phyloP scores from a whole-genome alignment of 768 basidiomycete species.

The Gymnopilus dilepis region DNA sequence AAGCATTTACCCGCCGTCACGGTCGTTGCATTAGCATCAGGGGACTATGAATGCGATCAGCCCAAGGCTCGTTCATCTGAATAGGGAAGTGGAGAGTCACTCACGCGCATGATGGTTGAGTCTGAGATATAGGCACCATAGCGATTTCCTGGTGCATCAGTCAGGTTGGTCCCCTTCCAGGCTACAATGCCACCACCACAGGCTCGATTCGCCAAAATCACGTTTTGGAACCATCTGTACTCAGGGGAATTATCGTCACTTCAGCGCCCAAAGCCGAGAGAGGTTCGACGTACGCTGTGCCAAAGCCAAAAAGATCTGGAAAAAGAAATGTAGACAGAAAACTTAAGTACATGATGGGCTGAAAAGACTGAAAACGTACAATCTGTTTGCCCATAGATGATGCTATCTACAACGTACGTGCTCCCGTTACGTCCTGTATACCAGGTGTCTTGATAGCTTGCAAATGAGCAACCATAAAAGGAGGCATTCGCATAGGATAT shows the following conservation, averaged over 20 bases:
- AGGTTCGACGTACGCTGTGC: conserved; percentile 51
- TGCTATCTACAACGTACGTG: conserved; percentile 65
- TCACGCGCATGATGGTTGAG: conserved; percentile 59
- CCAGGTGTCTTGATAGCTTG: conserved; percentile 71
- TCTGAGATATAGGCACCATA: conserved; percentile 63
- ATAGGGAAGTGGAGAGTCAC: conserved; percentile 17
- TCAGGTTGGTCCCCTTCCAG: conserved; percentile 64
- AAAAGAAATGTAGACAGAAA: not conserved
- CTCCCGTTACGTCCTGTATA: conserved; percentile 63
- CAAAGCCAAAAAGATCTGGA: conserved; percentile 63
- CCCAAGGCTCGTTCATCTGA: not conserved
- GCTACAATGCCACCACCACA: conserved; percentile 71
- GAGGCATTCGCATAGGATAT: conserved; percentile 71
- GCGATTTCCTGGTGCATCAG: conserved; percentile 52
- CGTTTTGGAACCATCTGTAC: conserved; percentile 62
- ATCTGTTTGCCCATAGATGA: conserved; percentile 67
- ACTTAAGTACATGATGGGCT: not conserved
- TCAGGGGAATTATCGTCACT: not conserved
- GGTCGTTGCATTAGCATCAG: conserved; percentile 58
- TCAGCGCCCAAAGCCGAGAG: not conserved
- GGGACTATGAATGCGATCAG: conserved; percentile 46
- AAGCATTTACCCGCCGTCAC: conserved; percentile 51
- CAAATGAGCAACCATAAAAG: conserved; percentile 66
- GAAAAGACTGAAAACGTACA: conserved; percentile 42
- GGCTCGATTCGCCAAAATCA: conserved; percentile 62